Conservation (phyloP, 176 grass and related monocot species). For the Chrysopogon serrulatus region DNA sequence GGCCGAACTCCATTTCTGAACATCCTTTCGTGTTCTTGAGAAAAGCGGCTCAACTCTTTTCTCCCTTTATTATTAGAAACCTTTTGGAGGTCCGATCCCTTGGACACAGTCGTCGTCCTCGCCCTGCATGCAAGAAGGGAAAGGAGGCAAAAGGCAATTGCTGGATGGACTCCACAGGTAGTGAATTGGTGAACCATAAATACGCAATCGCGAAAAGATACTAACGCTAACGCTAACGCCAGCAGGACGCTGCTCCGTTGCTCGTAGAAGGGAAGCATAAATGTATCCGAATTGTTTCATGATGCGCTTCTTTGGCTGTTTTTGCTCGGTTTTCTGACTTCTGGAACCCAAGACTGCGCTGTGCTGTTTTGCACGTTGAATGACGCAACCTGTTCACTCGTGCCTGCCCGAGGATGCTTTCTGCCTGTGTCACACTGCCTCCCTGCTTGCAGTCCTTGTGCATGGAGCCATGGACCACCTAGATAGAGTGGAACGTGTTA, state of each 20-base stretch:
- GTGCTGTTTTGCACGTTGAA: background rate
- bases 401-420: background rate
- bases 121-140: background rate
- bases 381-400: background rate
- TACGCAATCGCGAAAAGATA: background rate
- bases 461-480: background rate
- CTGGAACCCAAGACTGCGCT: constrained; percentile 34
- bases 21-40: background rate
- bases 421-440: background rate
- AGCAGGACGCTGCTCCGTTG: background rate
- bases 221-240: background rate
- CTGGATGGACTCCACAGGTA: background rate
- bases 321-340: constrained; percentile 9
- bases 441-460: background rate
- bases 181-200: constrained; percentile 9
- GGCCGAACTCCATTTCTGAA: background rate
- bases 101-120: background rate
- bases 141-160: background rate
- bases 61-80: background rate
- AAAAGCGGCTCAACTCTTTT: background rate
- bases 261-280: constrained; percentile 15
- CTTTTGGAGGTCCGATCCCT: background rate
- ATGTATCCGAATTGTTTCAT: constrained; percentile 31
- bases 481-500: background rate
- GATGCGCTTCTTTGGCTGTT: constrained; percentile 19